Percentiles rank a stretch among this genome's conserved stretches.
Evolutionary conservation across 257 asterid genomes (phyloP).

Genomic region (Oldenlandia corymbosa): DNA sequence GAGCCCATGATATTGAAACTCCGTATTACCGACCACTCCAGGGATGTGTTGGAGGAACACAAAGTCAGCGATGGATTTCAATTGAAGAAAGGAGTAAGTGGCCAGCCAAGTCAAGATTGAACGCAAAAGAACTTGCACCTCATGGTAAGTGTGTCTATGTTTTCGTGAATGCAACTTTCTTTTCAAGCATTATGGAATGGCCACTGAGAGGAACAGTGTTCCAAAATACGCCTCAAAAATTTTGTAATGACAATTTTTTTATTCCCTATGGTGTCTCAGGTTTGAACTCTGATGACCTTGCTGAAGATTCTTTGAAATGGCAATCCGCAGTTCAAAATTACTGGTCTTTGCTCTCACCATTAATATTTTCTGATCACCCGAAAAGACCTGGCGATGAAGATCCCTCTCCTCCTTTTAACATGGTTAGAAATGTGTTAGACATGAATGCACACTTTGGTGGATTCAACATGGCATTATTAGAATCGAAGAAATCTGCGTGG

Average conservation of each 20-base stretch:
- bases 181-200: not conserved
- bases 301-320: slow-evolving; percentile 70
- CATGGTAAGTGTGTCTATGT: slow-evolving; percentile 54
- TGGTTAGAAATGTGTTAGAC: slow-evolving; percentile 97
- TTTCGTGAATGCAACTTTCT: not conserved
- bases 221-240: not conserved
- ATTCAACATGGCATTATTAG: slow-evolving; percentile 77
- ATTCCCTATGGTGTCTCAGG: slow-evolving; percentile 34
- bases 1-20: slow-evolving; percentile 69
- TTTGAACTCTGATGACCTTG: slow-evolving; percentile 55
- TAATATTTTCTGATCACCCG: slow-evolving; percentile 96
- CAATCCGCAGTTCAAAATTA: slow-evolving; percentile 67
- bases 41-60: slow-evolving; percentile 83
- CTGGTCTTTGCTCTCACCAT: slow-evolving; percentile 95
- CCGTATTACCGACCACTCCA: slow-evolving; percentile 89
- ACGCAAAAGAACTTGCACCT: slow-evolving; percentile 57
- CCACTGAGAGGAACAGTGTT: not conserved
- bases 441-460: slow-evolving; percentile 97
- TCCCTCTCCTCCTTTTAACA: slow-evolving; percentile 98
- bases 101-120: slow-evolving; percentile 69
- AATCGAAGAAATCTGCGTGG: slow-evolving; percentile 82
- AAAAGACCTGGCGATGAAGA: slow-evolving; percentile 99
- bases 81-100: slow-evolving; percentile 69
- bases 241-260: not conserved
- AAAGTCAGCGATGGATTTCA: slow-evolving; percentile 82